Conservation (phyloP, 345 rosid genomes). For the Populus alba region DNA sequence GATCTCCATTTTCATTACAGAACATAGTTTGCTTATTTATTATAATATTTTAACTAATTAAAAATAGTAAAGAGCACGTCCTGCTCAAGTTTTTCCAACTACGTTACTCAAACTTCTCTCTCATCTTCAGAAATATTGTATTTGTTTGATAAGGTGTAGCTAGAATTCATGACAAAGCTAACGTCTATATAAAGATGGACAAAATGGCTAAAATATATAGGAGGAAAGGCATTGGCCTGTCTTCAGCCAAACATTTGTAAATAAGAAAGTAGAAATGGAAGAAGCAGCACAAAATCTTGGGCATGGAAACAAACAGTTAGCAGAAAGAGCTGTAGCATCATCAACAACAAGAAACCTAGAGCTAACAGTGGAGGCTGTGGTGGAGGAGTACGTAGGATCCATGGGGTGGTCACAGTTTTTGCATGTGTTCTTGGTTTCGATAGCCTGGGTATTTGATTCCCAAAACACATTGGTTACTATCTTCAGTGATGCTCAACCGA, state of each 20-base stretch:
- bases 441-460: constrained; percentile 70
- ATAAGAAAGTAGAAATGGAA: neutral
- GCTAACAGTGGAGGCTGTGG: constrained; percentile 65
- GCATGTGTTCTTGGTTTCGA: constrained; percentile 61
- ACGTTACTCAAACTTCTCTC: neutral
- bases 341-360: constrained; percentile 24
- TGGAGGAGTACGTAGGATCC: constrained; percentile 59
- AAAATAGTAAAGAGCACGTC: neutral
- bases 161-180: neutral
- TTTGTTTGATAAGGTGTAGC: neutral
- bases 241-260: neutral
- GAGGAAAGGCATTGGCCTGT: neutral
- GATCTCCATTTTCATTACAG: no score
- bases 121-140: neutral
- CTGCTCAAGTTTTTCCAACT: neutral
- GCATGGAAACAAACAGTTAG: constrained; percentile 3
- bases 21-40: neutral
- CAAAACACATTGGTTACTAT: constrained; percentile 62
- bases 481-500: constrained; percentile 67
- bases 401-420: constrained; percentile 60
- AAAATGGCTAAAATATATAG: neutral
- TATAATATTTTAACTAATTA: neutral
- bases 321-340: neutral
- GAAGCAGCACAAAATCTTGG: constrained; percentile 2
- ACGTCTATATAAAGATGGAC: neutral